Percentiles rank a stretch among this genome's conserved stretches.
These are phyloP conservation scores for Boletus rex-veris DNA, from an alignment of 768 basidiomycete species.

Conservation along the genomic window DNA sequence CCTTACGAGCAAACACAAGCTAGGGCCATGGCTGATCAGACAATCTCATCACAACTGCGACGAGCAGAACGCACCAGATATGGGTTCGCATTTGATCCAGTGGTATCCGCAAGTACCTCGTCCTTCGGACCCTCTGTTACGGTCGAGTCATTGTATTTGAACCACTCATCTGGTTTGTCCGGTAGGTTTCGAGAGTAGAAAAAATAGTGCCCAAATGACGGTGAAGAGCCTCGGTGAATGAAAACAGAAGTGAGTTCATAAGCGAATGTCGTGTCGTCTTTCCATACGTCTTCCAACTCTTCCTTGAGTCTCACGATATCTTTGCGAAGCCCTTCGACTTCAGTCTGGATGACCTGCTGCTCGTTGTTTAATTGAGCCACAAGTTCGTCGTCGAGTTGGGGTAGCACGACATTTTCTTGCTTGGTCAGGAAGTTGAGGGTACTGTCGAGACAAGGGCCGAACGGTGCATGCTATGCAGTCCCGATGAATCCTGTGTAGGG, in stretches of 20 bases:
- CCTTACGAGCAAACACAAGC: slow-evolving; percentile 84
- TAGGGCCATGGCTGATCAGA: slow-evolving; percentile 28
- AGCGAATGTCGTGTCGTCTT: slow-evolving; percentile 55
- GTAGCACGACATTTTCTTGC: slow-evolving; percentile 41
- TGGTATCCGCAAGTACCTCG: slow-evolving; percentile 86
- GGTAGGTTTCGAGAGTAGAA: slow-evolving; percentile 91
- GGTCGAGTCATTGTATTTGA: slow-evolving; percentile 94
- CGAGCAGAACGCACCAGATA: slow-evolving; percentile 61
- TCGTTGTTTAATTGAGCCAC: slow-evolving; percentile 51
- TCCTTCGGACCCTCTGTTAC: slow-evolving; percentile 73
- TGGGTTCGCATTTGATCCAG: slow-evolving; percentile 87
- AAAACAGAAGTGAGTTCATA: slow-evolving; percentile 95
- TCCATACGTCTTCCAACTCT: slow-evolving; percentile 75
- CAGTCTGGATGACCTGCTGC: slow-evolving; percentile 45
- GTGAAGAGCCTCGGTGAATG: slow-evolving; percentile 86
- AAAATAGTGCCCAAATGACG: slow-evolving; percentile 92
- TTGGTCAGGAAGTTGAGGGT: slow-evolving; percentile 57
- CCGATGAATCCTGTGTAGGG: not conserved
- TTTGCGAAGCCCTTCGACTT: slow-evolving; percentile 54
- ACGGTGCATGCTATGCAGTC: slow-evolving; percentile 54
- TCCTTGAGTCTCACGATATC: slow-evolving; percentile 55
- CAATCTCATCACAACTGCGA: slow-evolving; percentile 1
- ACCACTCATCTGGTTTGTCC: slow-evolving; percentile 77
- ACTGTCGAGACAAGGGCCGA: slow-evolving; percentile 50
- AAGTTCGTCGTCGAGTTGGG: slow-evolving; percentile 61